These are phyloP conservation scores for Colletotrichum tropicicola DNA, from an alignment of 2,329 filamentous ascomycete genomes.

Conservation along the genomic window DNA sequence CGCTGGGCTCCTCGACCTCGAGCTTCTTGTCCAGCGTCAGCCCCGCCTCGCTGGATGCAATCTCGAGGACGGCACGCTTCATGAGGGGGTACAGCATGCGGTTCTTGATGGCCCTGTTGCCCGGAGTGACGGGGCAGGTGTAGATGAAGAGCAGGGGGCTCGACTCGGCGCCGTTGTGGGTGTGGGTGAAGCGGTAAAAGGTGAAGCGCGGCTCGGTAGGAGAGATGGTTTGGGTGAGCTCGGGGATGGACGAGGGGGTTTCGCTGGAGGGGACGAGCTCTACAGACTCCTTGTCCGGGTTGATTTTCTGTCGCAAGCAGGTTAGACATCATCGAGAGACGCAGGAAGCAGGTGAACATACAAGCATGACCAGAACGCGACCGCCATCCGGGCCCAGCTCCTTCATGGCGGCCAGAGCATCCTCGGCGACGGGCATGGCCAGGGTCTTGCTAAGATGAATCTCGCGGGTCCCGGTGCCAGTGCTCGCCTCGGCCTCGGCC, in stretches of 20 bases:
- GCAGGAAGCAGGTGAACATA: slow-evolving; percentile 38
- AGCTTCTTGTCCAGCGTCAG: slow-evolving; percentile 76
- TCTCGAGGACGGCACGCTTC: slow-evolving; percentile 71
- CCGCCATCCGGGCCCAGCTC: slow-evolving; percentile 62
- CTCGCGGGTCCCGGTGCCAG: slow-evolving; percentile 69
- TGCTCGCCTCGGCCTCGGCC: slow-evolving; percentile 77
- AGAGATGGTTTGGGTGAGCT: slow-evolving; percentile 70
- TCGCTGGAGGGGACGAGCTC: slow-evolving; percentile 67
- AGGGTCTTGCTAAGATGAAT: slow-evolving; percentile 67
- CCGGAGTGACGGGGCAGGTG: slow-evolving; percentile 75
- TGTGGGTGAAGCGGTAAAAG: slow-evolving; percentile 76
- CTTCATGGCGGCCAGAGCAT: slow-evolving; percentile 71
- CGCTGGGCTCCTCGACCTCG: slow-evolving; percentile 72
- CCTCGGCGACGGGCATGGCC: slow-evolving; percentile 67
- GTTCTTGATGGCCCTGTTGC: slow-evolving; percentile 78
- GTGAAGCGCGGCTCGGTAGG: slow-evolving; percentile 77
- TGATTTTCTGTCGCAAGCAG: slow-evolving; percentile 67
- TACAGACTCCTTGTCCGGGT: slow-evolving; percentile 74
- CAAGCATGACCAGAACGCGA: slow-evolving; percentile 71
- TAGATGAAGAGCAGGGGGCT: slow-evolving; percentile 81
- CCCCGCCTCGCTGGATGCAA: slow-evolving; percentile 72
- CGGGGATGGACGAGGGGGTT: slow-evolving; percentile 61
- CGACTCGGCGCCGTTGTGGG: slow-evolving; percentile 59
- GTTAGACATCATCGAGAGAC: neutral
- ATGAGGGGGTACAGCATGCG: slow-evolving; percentile 85